Base-by-base conservation (phyloP, 495 filamentous ascomycete species). In the Xeromyces bisporus region DNA sequence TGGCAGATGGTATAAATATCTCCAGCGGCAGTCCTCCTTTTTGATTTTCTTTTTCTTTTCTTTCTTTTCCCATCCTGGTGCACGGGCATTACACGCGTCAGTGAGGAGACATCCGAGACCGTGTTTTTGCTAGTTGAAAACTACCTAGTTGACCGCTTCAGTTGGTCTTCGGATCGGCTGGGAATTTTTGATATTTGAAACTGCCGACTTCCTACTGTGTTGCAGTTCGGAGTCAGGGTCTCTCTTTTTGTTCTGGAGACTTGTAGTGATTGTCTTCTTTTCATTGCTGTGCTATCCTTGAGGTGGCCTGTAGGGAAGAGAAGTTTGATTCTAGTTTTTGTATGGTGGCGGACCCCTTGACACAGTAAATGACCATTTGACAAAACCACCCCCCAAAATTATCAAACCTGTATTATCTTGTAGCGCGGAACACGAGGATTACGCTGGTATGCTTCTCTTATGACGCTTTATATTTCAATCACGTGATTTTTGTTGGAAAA, bases 61-160 rank as follows among this genome's bases (percentile, higher is more conserved):
- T 63, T 63, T 48, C 36, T 52, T 60, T 40, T 50, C 35, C 38
- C 48, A 64, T 64, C 57, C 59, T 60, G 46, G 62, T 66, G 62
- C 62, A 64, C 45, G 60, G 62, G 62, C 60, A 58, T 59, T 65
- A 66, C 58, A 59, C 59, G 56, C 55, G 45, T 62, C 61, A 64
- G 61, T 67, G 63, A 67, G 61, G 63, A 67, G 53, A 55, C 47
- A 58, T 67, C 63, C 63, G 63, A 67, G 61, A 60, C 45, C 56
- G 59, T 62, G 58, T 66, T 65, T 64, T 65, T 65, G 63, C 63
- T 67, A 63, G 61, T 67, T 67, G 63, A 67, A 67, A 67, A 67
- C 63, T 67, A 64, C 52, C 51, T 57, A 54, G 46, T 53, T 64
- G 59, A 61, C 59, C 37, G 39, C 59, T 64, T 42, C 49, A 43